Conservation (phyloP, 208 protist genomes). For the Trypanosoma avium region DNA sequence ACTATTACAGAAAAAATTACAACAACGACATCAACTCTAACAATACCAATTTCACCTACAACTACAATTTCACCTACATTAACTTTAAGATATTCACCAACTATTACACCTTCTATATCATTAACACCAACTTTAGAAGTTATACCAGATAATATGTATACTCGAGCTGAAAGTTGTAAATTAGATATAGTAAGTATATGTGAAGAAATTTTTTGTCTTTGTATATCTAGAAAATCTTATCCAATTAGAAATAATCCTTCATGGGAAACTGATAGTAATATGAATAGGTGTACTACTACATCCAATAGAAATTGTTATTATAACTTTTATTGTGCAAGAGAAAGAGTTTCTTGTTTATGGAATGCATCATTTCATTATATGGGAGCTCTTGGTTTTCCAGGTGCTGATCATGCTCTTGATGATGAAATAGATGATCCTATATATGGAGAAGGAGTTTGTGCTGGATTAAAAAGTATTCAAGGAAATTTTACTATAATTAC, state of each 20-base stretch:
- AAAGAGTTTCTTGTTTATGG: conserved; percentile 21
- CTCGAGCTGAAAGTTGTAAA: conserved; percentile 17
- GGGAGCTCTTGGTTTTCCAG: neutral
- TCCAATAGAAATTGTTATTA: conserved; percentile 21
- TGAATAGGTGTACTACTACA: neutral
- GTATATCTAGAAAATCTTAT: conserved; percentile 1
- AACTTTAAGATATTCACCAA: neutral
- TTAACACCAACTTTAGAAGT: conserved; percentile 9
- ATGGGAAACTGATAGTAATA: conserved; percentile 1
- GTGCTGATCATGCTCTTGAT: neutral
- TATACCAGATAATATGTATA: conserved; percentile 24
- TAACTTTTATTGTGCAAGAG: conserved; percentile 16
- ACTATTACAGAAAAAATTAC: neutral
- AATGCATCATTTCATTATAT: neutral
- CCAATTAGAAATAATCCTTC: neutral
- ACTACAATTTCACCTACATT: neutral
- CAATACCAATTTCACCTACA: neutral
- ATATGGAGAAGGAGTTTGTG: neutral
- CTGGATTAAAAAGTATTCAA: conserved; percentile 13
- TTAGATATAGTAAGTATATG: conserved; percentile 2
- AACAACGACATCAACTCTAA: neutral
- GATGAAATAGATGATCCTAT: neutral
- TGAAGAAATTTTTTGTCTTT: conserved; percentile 17
- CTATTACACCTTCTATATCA: neutral
- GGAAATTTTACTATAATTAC: conserved; percentile 8